Evolutionary conservation across 495 filamentous ascomycete species (phyloP).

Genomic region (Penicillium turbatum): DNA sequence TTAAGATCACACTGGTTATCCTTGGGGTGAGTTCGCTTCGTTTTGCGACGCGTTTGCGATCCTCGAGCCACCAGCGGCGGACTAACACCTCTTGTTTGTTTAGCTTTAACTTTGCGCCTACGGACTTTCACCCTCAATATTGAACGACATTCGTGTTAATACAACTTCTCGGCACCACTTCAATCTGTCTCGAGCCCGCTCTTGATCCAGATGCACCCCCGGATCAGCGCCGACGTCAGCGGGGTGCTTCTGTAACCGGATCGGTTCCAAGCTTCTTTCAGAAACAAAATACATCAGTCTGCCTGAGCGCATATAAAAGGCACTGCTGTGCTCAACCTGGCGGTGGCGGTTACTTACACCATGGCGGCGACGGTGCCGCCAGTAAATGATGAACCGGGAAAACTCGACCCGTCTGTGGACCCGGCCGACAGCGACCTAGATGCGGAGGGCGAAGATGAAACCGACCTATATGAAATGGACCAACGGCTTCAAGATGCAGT

Average conservation of each 20-base stretch:
- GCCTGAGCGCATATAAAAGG: constrained; percentile 8
- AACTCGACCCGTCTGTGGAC: constrained; percentile 33
- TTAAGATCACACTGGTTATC: constrained; percentile 11
- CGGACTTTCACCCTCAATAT: constrained; percentile 3
- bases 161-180: not conserved
- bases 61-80: constrained; percentile 11
- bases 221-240: constrained; percentile 29
- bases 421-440: constrained; percentile 49
- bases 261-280: constrained; percentile 10
- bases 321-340: constrained; percentile 36
- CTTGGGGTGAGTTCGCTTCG: constrained; percentile 23
- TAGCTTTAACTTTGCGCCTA: constrained; percentile 20
- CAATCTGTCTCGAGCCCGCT: not conserved
- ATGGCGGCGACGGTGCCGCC: constrained; percentile 50
- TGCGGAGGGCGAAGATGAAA: constrained; percentile 50
- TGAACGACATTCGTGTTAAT: not conserved
- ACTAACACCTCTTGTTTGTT: constrained; percentile 19
- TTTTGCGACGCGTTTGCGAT: constrained; percentile 24
- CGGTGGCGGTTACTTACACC: constrained; percentile 40
- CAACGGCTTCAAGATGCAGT: constrained; percentile 48
- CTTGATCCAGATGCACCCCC: constrained; percentile 26
- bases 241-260: constrained; percentile 28
- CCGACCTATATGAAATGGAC: constrained; percentile 46
- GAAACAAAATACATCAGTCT: constrained; percentile 9
- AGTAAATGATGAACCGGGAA: constrained; percentile 36